Percentiles rank a stretch among this genome's conserved stretches.
These are phyloP conservation scores for Xylaria polymorpha DNA, from an alignment of 2,329 filamentous ascomycete species.

Conservation along the genomic window DNA sequence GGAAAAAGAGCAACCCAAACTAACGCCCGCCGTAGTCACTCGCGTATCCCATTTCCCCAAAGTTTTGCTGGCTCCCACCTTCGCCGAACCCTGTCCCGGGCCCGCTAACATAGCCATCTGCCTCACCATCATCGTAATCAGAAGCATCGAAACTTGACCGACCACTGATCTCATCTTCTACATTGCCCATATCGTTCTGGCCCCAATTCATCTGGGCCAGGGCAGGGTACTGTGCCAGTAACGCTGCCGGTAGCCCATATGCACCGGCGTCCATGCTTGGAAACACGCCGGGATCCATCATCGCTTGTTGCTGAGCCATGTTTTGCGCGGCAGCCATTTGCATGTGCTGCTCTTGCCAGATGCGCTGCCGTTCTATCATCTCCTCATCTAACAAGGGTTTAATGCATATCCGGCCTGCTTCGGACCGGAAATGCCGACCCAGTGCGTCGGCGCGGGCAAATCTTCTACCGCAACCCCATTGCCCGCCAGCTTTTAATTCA, in stretches of 20 bases:
- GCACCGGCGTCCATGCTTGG: constrained; percentile 70
- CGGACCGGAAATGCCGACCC: constrained; percentile 92
- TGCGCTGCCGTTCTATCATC: constrained; percentile 80
- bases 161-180: constrained; percentile 81
- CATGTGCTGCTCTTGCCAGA: constrained; percentile 78
- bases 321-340: constrained; percentile 66
- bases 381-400: constrained; percentile 98
- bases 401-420: constrained; percentile 95
- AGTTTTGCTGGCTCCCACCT: constrained; percentile 66
- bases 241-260: constrained; percentile 83
- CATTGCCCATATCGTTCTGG: constrained; percentile 71
- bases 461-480: constrained; percentile 92
- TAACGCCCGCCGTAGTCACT: constrained; percentile 64
- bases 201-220: constrained; percentile 92
- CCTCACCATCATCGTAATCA: constrained; percentile 79
- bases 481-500: constrained; percentile 81
- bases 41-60: constrained; percentile 64
- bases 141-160: constrained; percentile 85
- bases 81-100: constrained; percentile 70
- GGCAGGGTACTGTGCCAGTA: constrained; percentile 92
- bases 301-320: constrained; percentile 62
- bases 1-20: constrained; percentile 14
- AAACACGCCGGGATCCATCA: constrained; percentile 63
- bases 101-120: constrained; percentile 74
- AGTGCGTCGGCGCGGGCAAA: constrained; percentile 97